Evolutionary conservation across 2,329 filamentous ascomycete genomes (phyloP), one percentile per base, ranked within the genome.

Genomic region (Juglanconis oblonga): DNA sequence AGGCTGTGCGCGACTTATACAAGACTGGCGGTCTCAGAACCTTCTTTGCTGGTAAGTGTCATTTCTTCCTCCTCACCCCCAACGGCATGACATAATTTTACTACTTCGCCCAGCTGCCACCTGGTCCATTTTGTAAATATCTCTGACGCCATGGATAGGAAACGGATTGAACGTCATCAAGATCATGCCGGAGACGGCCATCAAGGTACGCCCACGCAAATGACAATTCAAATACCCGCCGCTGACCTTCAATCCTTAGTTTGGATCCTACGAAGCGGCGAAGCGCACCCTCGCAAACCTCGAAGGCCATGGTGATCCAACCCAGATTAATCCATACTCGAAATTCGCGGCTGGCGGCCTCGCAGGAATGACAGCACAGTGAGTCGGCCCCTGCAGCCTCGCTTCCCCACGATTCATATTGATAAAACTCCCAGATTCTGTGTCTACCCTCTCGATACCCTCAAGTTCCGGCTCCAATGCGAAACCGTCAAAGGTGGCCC

Each of bases 121-220:
- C n/a, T 3, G 31, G 6, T 9, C 4, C 33, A 32, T 42, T 24
- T 3, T 40, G 40, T 31, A 44, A 42, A 29, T 17, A n/a, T 4
- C 6, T 5, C 62, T 64, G 48, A 64, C 55, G 3, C 40, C n/a
- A 38, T 58, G 24, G 9, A 32, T 67, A 96, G 93, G 95, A 42
- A 99, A 99, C 70, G 95, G 95, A 3, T 80, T 99, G 67, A 99
- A 99, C 68, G 92, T 99, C 3, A 75, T 97, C 70, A 99, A 99
- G 75, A 95, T 99, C 62, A 97, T 98, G 92, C 95, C 95, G 0
- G 95, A 99, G 77, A 97, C 94, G 33, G 94, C 95, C 32, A 97
- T 99, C 72, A 96, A 97, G 68, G 78, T 80, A 70, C 42, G 67
- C 67, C 53, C 40, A 11, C 17, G 14, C 17, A 31, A 10, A 32